These are phyloP conservation scores for Telopea speciosissima DNA, from an alignment of 177 flowering plant genomes.

Conservation along the genomic window DNA sequence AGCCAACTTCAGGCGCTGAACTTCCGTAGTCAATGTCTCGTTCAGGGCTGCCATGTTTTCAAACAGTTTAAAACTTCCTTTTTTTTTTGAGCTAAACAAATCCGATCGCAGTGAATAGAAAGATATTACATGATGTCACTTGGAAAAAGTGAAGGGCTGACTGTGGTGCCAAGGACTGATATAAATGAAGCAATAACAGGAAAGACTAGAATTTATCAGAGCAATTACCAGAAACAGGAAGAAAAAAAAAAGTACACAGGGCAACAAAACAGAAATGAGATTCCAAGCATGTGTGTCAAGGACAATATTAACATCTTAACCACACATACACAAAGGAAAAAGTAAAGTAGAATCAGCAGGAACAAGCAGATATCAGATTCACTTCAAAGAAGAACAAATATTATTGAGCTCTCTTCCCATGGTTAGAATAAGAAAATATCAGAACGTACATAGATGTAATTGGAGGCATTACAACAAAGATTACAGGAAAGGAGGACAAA, in stretches of 20 bases:
- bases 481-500: too few relatives aligned
- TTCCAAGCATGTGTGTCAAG: too few relatives aligned
- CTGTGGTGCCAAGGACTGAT: not conserved
- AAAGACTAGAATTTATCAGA: not conserved
- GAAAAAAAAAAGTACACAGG: too few relatives aligned
- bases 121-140: not conserved
- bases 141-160: not conserved
- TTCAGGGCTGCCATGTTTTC: constrained; percentile 46
- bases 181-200: not conserved
- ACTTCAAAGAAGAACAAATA: not conserved
- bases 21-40: constrained; percentile 55
- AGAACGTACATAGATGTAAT: too few relatives aligned
- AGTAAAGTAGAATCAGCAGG: not conserved
- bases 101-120: not conserved
- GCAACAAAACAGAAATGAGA: too few relatives aligned
- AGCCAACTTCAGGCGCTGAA: constrained; percentile 52
- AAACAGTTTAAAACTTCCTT: not conserved
- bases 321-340: too few relatives aligned
- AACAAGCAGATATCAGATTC: not conserved
- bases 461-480: too few relatives aligned
- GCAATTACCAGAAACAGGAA: not conserved
- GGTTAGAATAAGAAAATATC: too few relatives aligned
- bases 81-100: not conserved
- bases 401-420: too few relatives aligned
- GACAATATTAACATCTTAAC: too few relatives aligned